Evolutionary conservation across 192 early-diverging fungal genomes (phyloP).

Genomic region (Thamnidium elegans): DNA sequence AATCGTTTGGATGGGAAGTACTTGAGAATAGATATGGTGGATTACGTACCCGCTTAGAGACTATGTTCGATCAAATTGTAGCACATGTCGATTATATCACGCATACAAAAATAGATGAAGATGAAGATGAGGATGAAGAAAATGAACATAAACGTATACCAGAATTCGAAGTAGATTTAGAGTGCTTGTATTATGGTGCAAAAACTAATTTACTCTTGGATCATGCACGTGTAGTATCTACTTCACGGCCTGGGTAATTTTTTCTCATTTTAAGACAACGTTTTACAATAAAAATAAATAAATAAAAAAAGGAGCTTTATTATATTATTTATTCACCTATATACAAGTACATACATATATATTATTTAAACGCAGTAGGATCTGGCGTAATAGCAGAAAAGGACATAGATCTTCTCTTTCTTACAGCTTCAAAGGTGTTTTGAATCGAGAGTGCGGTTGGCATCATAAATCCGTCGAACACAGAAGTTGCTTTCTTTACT

Average conservation of each 20-base stretch:
- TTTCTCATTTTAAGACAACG: background rate
- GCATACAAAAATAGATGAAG: constrained; percentile 9
- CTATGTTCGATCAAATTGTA: constrained; percentile 67
- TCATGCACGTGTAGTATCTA: constrained; percentile 61
- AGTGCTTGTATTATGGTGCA: constrained; percentile 63
- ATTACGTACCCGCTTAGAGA: constrained; percentile 56
- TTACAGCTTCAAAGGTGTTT: constrained; percentile 32
- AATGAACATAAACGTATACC: constrained; percentile 43
- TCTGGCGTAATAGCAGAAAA: background rate
- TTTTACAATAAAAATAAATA: too few species aligned
- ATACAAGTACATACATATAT: too few species aligned
- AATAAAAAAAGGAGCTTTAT: too few species aligned
- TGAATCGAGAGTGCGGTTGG: constrained; percentile 38
- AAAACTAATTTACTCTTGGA: constrained; percentile 66
- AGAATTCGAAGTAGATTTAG: constrained; percentile 65
- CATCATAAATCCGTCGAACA: constrained; percentile 17
- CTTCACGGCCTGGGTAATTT: constrained; percentile 38
- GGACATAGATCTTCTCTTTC: constrained; percentile 35
- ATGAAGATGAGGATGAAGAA: constrained; percentile 21
- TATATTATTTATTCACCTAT: too few species aligned
- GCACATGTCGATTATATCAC: constrained; percentile 49
- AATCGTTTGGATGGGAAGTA: constrained; percentile 86
- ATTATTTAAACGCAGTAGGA: constrained; percentile 16
- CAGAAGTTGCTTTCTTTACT: too few species aligned
- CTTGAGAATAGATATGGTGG: constrained; percentile 84